These are phyloP conservation scores for Stentor roeselii DNA, from an alignment of 73 alveolate genomes.

Conservation along the genomic window DNA sequence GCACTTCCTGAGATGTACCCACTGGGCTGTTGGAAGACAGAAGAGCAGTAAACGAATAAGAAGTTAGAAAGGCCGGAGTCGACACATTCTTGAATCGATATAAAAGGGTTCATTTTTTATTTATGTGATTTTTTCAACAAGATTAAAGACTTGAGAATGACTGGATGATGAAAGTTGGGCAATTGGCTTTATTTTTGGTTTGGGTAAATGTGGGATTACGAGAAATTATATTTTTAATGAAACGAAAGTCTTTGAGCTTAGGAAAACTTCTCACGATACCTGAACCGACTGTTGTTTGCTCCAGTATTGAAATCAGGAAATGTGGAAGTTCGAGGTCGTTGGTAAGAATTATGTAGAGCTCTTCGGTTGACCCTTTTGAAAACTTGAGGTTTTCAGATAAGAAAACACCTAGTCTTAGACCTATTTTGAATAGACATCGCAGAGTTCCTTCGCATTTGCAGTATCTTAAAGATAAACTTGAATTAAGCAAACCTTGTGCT, in stretches of 20 bases:
- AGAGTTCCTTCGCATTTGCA: neutral
- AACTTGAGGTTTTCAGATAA: neutral
- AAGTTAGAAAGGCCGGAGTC: neutral
- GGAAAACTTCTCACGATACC: neutral
- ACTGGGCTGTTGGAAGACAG: neutral
- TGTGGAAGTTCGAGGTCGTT: too few species aligned
- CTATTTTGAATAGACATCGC: neutral
- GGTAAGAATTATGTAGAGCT: neutral
- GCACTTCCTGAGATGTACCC: neutral
- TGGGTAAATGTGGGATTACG: too few species aligned
- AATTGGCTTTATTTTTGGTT: too few species aligned
- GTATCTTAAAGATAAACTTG: neutral
- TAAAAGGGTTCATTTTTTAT: conserved; percentile 18
- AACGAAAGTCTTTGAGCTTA: too few species aligned
- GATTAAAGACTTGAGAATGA: neutral
- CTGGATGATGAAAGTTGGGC: neutral
- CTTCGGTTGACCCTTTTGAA: neutral
- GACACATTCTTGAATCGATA: neutral
- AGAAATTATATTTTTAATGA: too few species aligned
- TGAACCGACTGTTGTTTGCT: neutral
- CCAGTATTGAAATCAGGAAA: too few species aligned
- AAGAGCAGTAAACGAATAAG: neutral
- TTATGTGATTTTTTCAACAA: neutral
- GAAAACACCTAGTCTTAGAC: neutral
- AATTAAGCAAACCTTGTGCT: neutral